Evolutionary conservation across 805 yeast species (phyloP), one percentile per base, ranked within the genome.

Genomic region (Candida sonorensis): DNA sequence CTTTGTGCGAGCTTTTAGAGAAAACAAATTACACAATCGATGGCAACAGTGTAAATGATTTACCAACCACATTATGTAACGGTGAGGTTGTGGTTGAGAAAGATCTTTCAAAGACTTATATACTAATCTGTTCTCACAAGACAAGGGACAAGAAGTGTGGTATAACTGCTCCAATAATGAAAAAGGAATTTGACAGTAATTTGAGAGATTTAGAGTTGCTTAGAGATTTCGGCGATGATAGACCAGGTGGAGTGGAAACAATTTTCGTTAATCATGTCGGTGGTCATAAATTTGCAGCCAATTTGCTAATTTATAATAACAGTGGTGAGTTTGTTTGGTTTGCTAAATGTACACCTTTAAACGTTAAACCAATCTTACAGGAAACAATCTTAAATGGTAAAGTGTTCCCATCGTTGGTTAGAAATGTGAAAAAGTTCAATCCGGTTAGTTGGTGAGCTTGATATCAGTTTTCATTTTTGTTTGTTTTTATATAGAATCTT

Each of bases 101-200:
- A 26, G 75, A 68, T 31, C 37, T 30, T 2, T 62, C 58, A 34
- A 54, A 55, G 26, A 55, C 81, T 1, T 72, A 69, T 46, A 65
- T 90, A 2, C 69, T 92, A 30, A 57, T 92, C 31, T 90, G 98
- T 49, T 88, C 97, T 0, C 98, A 90, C 57, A 67, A 69, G 30
- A 84, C 94, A 9, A 77, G 97, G 55, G 98, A 90, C 53, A 88
- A 86, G 55, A 66, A 90, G 40, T 90, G 98, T 59, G 97, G 96
- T 30, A 66, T 86, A 29, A 85, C 97, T 1, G 97, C 97, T 0
- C 97, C 97, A 10, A 70, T 85, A 23, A 70, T 90, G 78, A 81
- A 77, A 51, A 78, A 74, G 43, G 86, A 82, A 39, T 73, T 90
- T 55, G 94, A 86, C 28, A 53, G 68, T 7, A 72, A 81, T 43